These are phyloP conservation scores for Chrysosporium keratinophilum DNA, from an alignment of 2,329 filamentous ascomycete species.

Conservation along the genomic window DNA sequence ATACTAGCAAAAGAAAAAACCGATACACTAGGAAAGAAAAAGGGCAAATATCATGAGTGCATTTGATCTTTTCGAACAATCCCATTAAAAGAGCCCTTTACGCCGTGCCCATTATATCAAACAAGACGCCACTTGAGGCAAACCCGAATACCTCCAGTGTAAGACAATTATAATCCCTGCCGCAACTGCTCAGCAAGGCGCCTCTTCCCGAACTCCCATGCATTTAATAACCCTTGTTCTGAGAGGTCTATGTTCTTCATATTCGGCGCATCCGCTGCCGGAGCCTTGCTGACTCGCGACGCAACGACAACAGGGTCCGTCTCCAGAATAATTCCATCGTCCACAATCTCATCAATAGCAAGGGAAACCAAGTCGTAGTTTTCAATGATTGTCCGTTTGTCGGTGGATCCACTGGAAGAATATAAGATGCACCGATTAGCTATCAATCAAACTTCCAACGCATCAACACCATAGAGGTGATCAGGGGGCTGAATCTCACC, in stretches of 20 bases:
- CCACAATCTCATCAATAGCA: constrained; percentile 87
- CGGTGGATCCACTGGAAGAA: constrained; percentile 67
- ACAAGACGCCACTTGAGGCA: constrained; percentile 17
- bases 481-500: constrained; percentile 47
- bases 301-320: constrained; percentile 92
- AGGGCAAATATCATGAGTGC: neutral
- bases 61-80: constrained; percentile 1
- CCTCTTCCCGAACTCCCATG: constrained; percentile 85
- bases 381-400: constrained; percentile 95
- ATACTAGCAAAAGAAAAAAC: neutral
- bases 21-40: neutral
- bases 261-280: constrained; percentile 74
- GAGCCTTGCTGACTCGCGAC: constrained; percentile 82
- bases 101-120: constrained; percentile 16
- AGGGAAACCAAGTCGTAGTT: constrained; percentile 96
- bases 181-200: constrained; percentile 85
- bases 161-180: constrained; percentile 55
- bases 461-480: neutral
- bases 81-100: constrained; percentile 13
- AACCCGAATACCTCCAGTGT: constrained; percentile 15
- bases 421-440: neutral
- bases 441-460: neutral
- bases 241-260: constrained; percentile 91
- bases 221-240: constrained; percentile 88
- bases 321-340: constrained; percentile 93